Conservation (phyloP, 208 protist genomes). For the Tetramitus jugosus region DNA sequence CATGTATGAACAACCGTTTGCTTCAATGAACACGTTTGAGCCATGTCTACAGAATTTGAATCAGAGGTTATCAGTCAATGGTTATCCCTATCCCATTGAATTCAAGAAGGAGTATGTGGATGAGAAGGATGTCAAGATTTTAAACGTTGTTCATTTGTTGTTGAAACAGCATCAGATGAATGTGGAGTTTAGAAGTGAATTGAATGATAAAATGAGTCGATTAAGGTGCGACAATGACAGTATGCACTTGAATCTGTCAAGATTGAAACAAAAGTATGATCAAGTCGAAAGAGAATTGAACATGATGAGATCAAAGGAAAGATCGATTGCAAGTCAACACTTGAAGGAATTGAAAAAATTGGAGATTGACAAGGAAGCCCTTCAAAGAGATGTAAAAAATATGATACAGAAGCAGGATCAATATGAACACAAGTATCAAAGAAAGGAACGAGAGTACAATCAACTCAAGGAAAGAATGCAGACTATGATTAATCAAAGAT, state of each 20-base stretch:
- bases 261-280: neutral
- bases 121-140: neutral
- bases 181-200: neutral
- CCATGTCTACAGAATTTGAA: too few species aligned
- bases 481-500: neutral
- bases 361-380: neutral
- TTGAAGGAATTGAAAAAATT: neutral
- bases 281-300: neutral
- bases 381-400: neutral
- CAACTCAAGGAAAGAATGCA: neutral
- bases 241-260: neutral
- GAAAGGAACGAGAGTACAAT: neutral
- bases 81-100: neutral
- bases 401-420: neutral
- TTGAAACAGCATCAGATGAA: neutral
- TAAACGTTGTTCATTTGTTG: neutral
- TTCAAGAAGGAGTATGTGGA: neutral
- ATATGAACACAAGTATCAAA: neutral
- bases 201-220: neutral
- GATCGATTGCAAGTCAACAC: neutral
- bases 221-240: neutral
- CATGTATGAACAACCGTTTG: too few species aligned
- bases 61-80: constrained; percentile 2
- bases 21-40: too few species aligned
- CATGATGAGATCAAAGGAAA: neutral